phyloP scores from a whole-genome alignment of 352 stramenopile genomes.

The Albugo candida region DNA sequence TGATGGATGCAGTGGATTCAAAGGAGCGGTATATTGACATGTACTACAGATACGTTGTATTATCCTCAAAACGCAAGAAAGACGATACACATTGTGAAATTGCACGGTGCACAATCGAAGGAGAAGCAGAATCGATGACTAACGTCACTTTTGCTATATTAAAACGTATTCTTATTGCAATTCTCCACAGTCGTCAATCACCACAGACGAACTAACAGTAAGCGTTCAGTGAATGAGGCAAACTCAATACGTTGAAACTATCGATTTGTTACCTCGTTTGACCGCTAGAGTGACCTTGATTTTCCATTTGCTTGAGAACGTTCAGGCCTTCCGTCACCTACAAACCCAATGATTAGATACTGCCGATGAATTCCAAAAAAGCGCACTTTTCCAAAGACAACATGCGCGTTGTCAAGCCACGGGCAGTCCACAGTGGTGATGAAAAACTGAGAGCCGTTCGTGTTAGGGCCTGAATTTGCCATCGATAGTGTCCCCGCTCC shows the following conservation, averaged over 20 bases:
- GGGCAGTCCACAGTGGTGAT: slow-evolving; percentile 85
- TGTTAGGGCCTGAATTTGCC: slow-evolving; percentile 94
- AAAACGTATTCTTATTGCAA: slow-evolving; percentile 14
- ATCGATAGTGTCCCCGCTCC: slow-evolving; percentile 84
- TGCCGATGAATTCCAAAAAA: neutral
- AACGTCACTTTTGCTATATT: too few relatives aligned
- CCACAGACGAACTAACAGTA: slow-evolving; percentile 29
- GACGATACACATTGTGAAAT: too few relatives aligned
- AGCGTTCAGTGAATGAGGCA: slow-evolving; percentile 12
- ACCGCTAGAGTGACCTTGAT: slow-evolving; percentile 81
- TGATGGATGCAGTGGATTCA: too few relatives aligned
- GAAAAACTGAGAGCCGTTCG: slow-evolving; percentile 98
- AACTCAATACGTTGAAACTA: neutral
- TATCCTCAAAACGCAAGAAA: too few relatives aligned
- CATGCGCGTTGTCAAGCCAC: slow-evolving; percentile 77
- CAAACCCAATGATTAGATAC: neutral
- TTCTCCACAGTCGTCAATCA: slow-evolving; percentile 95
- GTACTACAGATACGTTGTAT: too few relatives aligned
- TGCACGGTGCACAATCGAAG: too few relatives aligned
- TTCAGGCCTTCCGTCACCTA: slow-evolving; percentile 85
- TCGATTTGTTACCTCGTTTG: slow-evolving; percentile 52
- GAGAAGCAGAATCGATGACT: too few relatives aligned
- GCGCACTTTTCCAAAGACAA: slow-evolving; percentile 87
- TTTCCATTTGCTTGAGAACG: slow-evolving; percentile 92
- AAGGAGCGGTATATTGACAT: too few relatives aligned